Evolutionary conservation across 2,329 filamentous ascomycete species (phyloP).

Genomic region (Venturia asperata): DNA sequence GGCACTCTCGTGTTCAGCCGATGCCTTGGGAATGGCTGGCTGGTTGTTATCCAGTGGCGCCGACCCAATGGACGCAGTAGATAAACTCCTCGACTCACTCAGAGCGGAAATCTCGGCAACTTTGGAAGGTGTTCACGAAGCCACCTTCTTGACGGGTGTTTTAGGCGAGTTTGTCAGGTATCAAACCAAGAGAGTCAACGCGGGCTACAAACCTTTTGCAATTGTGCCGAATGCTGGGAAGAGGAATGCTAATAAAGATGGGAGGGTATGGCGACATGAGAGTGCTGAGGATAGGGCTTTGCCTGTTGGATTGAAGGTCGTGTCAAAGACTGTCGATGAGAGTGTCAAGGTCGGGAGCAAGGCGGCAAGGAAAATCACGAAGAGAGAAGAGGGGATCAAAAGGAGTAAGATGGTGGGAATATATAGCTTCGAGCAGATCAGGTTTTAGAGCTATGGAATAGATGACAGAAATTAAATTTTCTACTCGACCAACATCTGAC

Average conservation of each 20-base stretch:
- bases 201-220: constrained; percentile 9
- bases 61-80: constrained; percentile 47
- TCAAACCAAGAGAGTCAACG: constrained; percentile 29
- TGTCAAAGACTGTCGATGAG: constrained; percentile 37
- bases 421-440: constrained; percentile 75
- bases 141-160: constrained; percentile 55
- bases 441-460: constrained; percentile 41
- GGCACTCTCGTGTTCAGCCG: constrained; percentile 64
- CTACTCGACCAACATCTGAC: too few relatives aligned
- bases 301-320: constrained; percentile 64
- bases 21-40: constrained; percentile 66
- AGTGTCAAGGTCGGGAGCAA: constrained; percentile 63
- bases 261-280: constrained; percentile 36
- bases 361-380: constrained; percentile 68
- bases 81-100: constrained; percentile 58
- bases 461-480: too few relatives aligned
- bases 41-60: constrained; percentile 56
- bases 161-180: constrained; percentile 61
- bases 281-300: constrained; percentile 45
- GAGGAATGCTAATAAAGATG: constrained; percentile 27
- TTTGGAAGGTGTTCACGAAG: constrained; percentile 65
- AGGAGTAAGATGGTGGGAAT: constrained; percentile 42
- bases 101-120: constrained; percentile 63
- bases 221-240: constrained; percentile 22
- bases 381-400: constrained; percentile 40